Percentiles rank a stretch among this genome's conserved stretches.
Evolutionary conservation across 768 basidiomycete genomes (phyloP).

Genomic region (Tremella fuciformis): DNA sequence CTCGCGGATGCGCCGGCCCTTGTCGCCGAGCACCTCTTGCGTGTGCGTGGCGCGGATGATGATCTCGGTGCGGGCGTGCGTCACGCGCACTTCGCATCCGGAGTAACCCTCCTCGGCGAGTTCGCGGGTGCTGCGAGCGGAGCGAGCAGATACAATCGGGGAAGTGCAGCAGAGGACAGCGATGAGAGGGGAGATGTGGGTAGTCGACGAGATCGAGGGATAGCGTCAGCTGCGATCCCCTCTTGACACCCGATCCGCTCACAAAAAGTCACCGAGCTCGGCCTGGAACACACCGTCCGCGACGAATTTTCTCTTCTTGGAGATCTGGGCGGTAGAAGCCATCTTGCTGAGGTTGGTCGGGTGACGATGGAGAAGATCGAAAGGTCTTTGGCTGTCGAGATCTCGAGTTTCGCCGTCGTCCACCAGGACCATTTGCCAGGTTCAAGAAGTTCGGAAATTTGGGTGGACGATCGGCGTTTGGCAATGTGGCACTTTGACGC

Average conservation of each 20-base stretch:
- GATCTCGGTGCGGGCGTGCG: slow-evolving; percentile 99
- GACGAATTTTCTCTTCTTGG: slow-evolving; percentile 96
- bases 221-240: slow-evolving; percentile 2
- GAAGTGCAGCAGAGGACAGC: slow-evolving; percentile 34
- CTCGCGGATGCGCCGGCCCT: slow-evolving; percentile 98
- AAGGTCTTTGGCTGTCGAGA: slow-evolving; percentile 3
- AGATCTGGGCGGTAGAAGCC: slow-evolving; percentile 59
- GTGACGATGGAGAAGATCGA: slow-evolving; percentile 13
- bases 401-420: slow-evolving; percentile 1
- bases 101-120: slow-evolving; percentile 99
- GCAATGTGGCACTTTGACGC: slow-evolving; percentile 12
- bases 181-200: neutral
- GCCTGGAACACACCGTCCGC: slow-evolving; percentile 99
- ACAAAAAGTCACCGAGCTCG: slow-evolving; percentile 97
- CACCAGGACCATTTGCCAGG: neutral
- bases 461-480: slow-evolving; percentile 5
- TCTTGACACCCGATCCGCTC: slow-evolving; percentile 21
- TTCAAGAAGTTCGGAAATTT: slow-evolving; percentile 10
- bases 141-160: neutral
- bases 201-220: slow-evolving; percentile 9
- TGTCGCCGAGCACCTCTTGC: slow-evolving; percentile 92
- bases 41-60: slow-evolving; percentile 99
- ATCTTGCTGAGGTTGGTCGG: slow-evolving; percentile 37
- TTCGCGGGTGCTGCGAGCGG: slow-evolving; percentile 60
- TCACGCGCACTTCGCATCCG: slow-evolving; percentile 99